Conservation (phyloP, 805 yeast genomes). For the Clavispora fructus region DNA sequence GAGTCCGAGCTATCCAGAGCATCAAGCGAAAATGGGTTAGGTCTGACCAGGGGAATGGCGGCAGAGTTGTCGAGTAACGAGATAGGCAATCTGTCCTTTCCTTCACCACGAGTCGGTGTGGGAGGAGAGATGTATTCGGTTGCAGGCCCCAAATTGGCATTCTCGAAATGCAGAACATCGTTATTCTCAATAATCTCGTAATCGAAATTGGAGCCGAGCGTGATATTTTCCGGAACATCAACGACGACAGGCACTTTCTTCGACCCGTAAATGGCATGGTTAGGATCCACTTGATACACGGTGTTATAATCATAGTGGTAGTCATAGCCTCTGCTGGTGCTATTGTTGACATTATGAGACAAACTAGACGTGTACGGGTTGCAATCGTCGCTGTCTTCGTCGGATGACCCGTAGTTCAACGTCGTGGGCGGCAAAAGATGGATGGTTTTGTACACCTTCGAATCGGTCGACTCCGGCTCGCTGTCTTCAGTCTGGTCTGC, state of each 20-base stretch:
- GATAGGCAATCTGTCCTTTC: conserved; percentile 13
- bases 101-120: neutral
- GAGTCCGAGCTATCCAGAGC: conserved; percentile 8
- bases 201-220: conserved; percentile 35
- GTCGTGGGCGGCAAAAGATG: conserved; percentile 83
- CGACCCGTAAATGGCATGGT: conserved; percentile 33
- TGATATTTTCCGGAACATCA: conserved; percentile 44
- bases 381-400: conserved; percentile 58
- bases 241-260: conserved; percentile 33
- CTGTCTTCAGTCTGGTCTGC: conserved; percentile 18
- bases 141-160: neutral
- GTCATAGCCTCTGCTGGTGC: conserved; percentile 61
- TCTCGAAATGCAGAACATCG: conserved; percentile 10
- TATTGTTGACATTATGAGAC: conserved; percentile 68
- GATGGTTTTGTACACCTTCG: conserved; percentile 48
- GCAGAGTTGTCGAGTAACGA: conserved; percentile 17
- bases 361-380: conserved; percentile 46
- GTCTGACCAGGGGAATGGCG: neutral
- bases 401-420: conserved; percentile 66
- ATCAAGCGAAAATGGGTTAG: conserved; percentile 9
- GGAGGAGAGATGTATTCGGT: neutral
- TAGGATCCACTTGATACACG: conserved; percentile 56
- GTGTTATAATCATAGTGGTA: conserved; percentile 77
- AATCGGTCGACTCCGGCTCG: conserved; percentile 26
- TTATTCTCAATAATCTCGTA: conserved; percentile 30